A percentile compares a stretch with the other conserved stretches of the same genome.
These are phyloP conservation scores for Goniomonas avonlea DNA, from an alignment of 78 protist species.

Conservation along the genomic window DNA sequence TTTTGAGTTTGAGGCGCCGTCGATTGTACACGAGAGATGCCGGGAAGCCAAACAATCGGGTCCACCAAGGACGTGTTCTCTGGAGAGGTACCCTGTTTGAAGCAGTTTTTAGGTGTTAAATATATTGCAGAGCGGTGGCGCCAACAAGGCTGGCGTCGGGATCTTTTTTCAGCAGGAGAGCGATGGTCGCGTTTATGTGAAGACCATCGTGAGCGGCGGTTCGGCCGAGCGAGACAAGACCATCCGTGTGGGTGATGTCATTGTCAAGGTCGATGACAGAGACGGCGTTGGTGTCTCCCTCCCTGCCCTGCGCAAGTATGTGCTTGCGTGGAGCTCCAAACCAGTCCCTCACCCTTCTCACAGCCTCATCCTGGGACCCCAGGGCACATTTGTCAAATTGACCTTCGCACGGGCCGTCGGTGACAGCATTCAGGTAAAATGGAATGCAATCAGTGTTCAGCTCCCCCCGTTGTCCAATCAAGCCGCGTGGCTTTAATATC, in stretches of 20 bases:
- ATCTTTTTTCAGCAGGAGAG: constrained; percentile 9
- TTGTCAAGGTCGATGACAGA: background rate
- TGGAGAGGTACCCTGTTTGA: no score
- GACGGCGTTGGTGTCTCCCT: constrained; percentile 1
- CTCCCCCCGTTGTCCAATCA: background rate
- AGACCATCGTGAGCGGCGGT: constrained; percentile 8
- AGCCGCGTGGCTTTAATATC: no score
- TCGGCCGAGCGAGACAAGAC: background rate
- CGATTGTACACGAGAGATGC: no score
- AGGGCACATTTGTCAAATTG: background rate
- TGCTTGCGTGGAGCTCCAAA: no score
- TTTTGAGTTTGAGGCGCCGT: no score
- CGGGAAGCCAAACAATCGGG: no score
- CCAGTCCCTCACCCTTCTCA: no score
- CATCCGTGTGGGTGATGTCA: constrained; percentile 9
- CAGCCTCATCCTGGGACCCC: constrained; percentile 4
- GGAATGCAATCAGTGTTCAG: background rate
- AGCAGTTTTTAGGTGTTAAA: no score
- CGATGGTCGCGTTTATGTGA: constrained; percentile 4
- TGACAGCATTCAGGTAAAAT: background rate
- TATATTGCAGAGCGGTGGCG: no score
- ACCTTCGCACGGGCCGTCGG: constrained; percentile 17
- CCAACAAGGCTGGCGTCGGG: constrained; percentile 3
- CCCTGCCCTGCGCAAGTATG: constrained; percentile 5
- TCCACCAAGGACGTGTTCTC: constrained; percentile 13